These are phyloP conservation scores for Chlamydomonas sphaeroides DNA, from an alignment of 139 green algal genomes.

Conservation along the genomic window DNA sequence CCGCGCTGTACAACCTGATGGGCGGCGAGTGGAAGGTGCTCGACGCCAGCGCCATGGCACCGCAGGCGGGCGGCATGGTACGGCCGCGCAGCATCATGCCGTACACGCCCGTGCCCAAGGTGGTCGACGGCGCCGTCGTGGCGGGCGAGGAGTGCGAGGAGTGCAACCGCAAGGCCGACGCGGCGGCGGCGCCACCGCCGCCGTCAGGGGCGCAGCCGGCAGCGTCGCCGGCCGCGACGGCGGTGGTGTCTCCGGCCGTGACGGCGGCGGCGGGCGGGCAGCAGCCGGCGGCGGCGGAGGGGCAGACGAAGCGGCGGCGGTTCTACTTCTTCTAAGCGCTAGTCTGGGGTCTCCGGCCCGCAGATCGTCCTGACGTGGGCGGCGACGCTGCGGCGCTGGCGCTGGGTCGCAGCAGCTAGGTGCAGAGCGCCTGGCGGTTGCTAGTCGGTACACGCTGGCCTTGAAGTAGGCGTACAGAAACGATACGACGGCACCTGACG, in stretches of 20 bases:
- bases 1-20: slow-evolving; percentile 48
- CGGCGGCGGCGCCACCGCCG: neutral
- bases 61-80: slow-evolving; percentile 45
- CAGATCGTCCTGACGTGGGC: too few relatives aligned
- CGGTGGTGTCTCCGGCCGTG: neutral
- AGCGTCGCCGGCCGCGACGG: too few relatives aligned
- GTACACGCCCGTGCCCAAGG: slow-evolving; percentile 10
- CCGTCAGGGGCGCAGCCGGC: too few relatives aligned
- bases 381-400: too few relatives aligned
- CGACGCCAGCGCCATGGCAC: slow-evolving; percentile 59
- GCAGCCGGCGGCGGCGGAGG: neutral
- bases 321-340: neutral
- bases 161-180: slow-evolving; percentile 27
- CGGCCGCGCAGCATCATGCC: slow-evolving; percentile 49
- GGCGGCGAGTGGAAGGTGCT: slow-evolving; percentile 53
- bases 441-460: too few relatives aligned
- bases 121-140: slow-evolving; percentile 12
- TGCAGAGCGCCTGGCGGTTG: too few relatives aligned
- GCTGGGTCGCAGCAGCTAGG: too few relatives aligned
- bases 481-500: too few relatives aligned
- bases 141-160: slow-evolving; percentile 26
- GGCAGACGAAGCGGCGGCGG: neutral
- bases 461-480: too few relatives aligned
- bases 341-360: too few relatives aligned
- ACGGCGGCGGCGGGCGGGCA: neutral